Evolutionary conservation across 2,329 filamentous ascomycete species (phyloP).

Genomic region (Fonsecaea erecta): DNA sequence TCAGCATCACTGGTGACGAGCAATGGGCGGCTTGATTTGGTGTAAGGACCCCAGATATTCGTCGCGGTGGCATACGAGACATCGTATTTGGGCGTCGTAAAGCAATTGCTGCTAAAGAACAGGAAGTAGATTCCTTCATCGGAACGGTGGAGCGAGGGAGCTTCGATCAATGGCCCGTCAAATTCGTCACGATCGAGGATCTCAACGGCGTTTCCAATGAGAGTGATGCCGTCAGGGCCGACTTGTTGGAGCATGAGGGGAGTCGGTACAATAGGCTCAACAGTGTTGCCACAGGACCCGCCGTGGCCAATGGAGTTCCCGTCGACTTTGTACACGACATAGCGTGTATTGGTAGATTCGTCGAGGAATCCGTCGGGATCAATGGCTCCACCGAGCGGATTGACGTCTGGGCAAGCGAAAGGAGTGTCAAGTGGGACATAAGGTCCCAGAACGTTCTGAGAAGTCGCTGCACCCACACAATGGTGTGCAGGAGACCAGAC

Average conservation of each 20-base stretch:
- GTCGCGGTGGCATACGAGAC: conserved; percentile 62
- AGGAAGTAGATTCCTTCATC: conserved; percentile 60
- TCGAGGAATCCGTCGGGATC: conserved; percentile 66
- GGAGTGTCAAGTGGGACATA: conserved; percentile 56
- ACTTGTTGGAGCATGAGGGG: conserved; percentile 51
- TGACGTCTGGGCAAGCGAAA: conserved; percentile 56
- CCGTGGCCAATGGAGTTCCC: conserved; percentile 61
- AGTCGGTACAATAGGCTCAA: conserved; percentile 44
- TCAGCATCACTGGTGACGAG: conserved; percentile 42
- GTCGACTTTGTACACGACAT: conserved; percentile 70
- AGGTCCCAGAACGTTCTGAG: conserved; percentile 56
- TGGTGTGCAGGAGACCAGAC: conserved; percentile 48
- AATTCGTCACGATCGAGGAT: conserved; percentile 67
- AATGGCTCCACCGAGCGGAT: conserved; percentile 61
- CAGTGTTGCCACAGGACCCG: conserved; percentile 54
- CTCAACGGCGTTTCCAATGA: conserved; percentile 57
- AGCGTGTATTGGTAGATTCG: conserved; percentile 55
- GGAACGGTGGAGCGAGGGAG: conserved; percentile 55
- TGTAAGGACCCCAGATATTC: conserved; percentile 46
- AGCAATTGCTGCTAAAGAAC: conserved; percentile 68
- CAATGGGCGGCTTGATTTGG: conserved; percentile 43
- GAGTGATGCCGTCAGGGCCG: conserved; percentile 55
- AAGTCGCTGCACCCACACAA: conserved; percentile 64
- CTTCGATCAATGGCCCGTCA: conserved; percentile 67
- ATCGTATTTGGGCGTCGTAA: conserved; percentile 59